These are phyloP conservation scores for Penicillium cataractarum DNA, from an alignment of 495 filamentous ascomycete genomes.

Conservation along the genomic window DNA sequence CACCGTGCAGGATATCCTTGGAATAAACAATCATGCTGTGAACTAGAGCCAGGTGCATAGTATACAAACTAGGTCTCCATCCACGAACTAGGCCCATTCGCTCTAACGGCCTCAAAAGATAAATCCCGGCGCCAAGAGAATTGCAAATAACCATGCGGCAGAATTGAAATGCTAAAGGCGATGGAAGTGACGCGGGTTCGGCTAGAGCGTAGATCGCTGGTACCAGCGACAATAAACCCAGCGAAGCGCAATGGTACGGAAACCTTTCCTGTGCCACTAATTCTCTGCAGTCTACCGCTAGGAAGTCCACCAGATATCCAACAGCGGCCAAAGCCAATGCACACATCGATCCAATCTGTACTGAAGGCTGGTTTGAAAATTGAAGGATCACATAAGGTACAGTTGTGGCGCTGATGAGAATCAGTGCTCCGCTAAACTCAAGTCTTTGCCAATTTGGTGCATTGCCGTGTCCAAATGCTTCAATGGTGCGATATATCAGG, in stretches of 20 bases:
- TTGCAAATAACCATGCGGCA: constrained; percentile 1
- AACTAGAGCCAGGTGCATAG: constrained; percentile 13
- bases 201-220: constrained; percentile 12
- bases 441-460: constrained; percentile 5
- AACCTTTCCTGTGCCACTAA: constrained; percentile 7
- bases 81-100: constrained; percentile 9
- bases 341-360: constrained; percentile 12
- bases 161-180: constrained; percentile 9
- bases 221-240: constrained; percentile 11
- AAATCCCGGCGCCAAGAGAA: background rate
- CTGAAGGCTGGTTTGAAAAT: constrained; percentile 4
- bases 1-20: constrained; percentile 1
- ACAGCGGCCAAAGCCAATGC: constrained; percentile 9
- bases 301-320: constrained; percentile 12
- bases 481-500: constrained; percentile 10
- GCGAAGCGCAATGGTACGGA: constrained; percentile 14
- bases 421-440: constrained; percentile 7
- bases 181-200: background rate
- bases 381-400: constrained; percentile 11
- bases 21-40: constrained; percentile 11
- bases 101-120: constrained; percentile 12
- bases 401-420: constrained; percentile 9
- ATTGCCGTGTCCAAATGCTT: background rate
- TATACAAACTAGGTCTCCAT: constrained; percentile 15
- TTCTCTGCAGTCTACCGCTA: background rate